Conservation (phyloP, 441 rosid genomes). For the Macaranga tanarius region DNA sequence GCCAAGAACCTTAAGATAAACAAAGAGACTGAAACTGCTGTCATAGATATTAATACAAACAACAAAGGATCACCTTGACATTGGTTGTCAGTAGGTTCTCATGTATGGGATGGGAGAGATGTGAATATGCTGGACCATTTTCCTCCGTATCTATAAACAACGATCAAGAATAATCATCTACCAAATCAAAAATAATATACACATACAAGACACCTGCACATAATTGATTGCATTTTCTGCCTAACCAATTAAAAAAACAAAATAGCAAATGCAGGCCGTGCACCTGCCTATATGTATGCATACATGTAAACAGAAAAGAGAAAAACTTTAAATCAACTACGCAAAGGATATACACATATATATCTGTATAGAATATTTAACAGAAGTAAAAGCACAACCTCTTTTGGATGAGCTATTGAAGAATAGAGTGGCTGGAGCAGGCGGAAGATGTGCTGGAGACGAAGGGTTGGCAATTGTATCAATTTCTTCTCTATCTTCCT, state of each 20-base stretch:
- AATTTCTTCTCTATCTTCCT: conserved; percentile 26
- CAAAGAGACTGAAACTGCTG: neutral
- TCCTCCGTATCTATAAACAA: conserved; percentile 47
- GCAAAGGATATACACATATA: neutral
- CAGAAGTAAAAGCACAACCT: conserved; percentile 27
- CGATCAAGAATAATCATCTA: conserved; percentile 9
- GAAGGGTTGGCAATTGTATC: neutral
- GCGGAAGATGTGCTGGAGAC: conserved; percentile 17
- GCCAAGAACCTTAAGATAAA: neutral
- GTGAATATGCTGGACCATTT: conserved; percentile 47
- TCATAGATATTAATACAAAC: conserved; percentile 1
- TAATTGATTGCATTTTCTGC: neutral
- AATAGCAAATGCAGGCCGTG: neutral
- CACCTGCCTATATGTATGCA: neutral
- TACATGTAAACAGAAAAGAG: neutral
- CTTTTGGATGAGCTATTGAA: conserved; percentile 26
- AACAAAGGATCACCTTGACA: conserved; percentile 40
- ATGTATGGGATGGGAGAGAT: conserved; percentile 48
- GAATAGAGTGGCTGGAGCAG: conserved; percentile 20
- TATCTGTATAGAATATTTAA: neutral
- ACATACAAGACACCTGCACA: no score
- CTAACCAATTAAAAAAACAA: conserved; percentile 6
- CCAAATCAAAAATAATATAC: neutral
- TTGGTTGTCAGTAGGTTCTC: conserved; percentile 50
- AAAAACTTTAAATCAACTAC: neutral